Evolutionary conservation across 768 basidiomycete species (phyloP).

Genomic region (Suillus alpinus): DNA sequence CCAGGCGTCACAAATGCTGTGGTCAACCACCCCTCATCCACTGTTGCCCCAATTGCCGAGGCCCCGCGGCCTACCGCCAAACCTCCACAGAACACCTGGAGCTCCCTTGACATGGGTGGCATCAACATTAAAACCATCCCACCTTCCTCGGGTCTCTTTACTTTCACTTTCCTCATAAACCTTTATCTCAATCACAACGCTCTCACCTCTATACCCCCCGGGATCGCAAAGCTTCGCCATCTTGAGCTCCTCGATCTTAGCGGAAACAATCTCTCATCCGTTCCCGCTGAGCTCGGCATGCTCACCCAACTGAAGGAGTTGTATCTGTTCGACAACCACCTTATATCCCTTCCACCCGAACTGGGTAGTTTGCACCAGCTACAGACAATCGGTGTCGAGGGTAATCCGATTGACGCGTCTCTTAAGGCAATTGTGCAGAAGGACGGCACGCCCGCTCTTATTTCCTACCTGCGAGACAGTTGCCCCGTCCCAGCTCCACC

Average conservation of each 20-base stretch:
- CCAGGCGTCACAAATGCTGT: slow-evolving; percentile 31
- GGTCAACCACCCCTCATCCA: slow-evolving; percentile 70
- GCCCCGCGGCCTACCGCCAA: slow-evolving; percentile 63
- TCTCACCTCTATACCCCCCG: slow-evolving; percentile 71
- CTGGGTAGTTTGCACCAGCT: slow-evolving; percentile 89
- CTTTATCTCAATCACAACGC: slow-evolving; percentile 97
- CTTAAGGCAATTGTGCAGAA: slow-evolving; percentile 85
- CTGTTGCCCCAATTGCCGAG: slow-evolving; percentile 69
- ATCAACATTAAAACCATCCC: slow-evolving; percentile 91
- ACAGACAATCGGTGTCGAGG: slow-evolving; percentile 91
- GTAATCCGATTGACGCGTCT: slow-evolving; percentile 85
- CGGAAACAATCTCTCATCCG: slow-evolving; percentile 71
- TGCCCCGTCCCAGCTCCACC: slow-evolving; percentile 80
- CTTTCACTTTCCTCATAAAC: slow-evolving; percentile 89
- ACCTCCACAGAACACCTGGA: slow-evolving; percentile 81
- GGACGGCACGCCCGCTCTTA: slow-evolving; percentile 88
- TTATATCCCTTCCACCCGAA: slow-evolving; percentile 82
- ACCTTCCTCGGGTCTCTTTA: slow-evolving; percentile 67
- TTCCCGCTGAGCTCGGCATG: slow-evolving; percentile 91
- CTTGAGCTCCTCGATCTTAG: slow-evolving; percentile 91
- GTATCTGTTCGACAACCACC: slow-evolving; percentile 92
- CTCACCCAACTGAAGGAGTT: slow-evolving; percentile 87
- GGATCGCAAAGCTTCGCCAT: slow-evolving; percentile 81
- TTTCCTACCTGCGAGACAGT: slow-evolving; percentile 91
- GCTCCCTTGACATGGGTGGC: slow-evolving; percentile 93